Evolutionary conservation across 2,329 filamentous ascomycete genomes (phyloP).

Genomic region (Cercospora brassicicola): DNA sequence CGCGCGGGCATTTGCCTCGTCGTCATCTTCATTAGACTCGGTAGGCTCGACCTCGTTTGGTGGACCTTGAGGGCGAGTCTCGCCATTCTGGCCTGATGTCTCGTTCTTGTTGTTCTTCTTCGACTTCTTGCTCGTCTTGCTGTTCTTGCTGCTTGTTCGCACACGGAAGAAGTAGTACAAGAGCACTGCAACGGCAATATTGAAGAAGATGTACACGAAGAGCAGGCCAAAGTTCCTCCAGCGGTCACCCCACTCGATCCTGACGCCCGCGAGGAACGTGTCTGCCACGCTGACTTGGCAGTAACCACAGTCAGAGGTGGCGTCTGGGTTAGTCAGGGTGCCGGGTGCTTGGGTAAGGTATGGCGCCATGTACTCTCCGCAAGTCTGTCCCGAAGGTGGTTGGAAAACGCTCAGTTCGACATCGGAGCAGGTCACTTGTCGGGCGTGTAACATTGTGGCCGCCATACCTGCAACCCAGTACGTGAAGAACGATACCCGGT

Average conservation of each 20-base stretch:
- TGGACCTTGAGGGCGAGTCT: conserved; percentile 9
- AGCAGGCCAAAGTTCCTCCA: conserved; percentile 72
- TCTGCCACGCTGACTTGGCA: conserved; percentile 51
- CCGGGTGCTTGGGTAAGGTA: conserved; percentile 46
- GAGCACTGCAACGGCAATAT: conserved; percentile 58
- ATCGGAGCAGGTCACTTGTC: conserved; percentile 50
- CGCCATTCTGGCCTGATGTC: conserved; percentile 4
- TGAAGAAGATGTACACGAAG: conserved; percentile 66
- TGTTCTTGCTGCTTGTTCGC: conserved; percentile 28
- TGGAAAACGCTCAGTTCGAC: conserved; percentile 47
- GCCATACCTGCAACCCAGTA: conserved; percentile 56
- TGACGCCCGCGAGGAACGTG: conserved; percentile 47
- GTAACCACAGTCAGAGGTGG: conserved; percentile 52
- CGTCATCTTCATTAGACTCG: conserved; percentile 5
- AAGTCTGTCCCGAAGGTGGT: conserved; percentile 45
- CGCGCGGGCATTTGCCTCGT: conserved; percentile 7
- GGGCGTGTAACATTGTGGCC: conserved; percentile 45
- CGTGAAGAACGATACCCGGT: conserved; percentile 65
- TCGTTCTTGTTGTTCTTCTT: conserved; percentile 16
- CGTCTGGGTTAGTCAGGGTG: conserved; percentile 46
- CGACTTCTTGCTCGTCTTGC: conserved; percentile 24
- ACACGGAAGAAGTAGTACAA: conserved; percentile 66
- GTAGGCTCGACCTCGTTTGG: conserved; percentile 2
- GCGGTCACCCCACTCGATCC: conserved; percentile 50
- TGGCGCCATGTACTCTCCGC: conserved; percentile 46